These are phyloP conservation scores for Scheffersomyces parashehatae DNA, from an alignment of 1,139 yeast species.

Conservation along the genomic window DNA sequence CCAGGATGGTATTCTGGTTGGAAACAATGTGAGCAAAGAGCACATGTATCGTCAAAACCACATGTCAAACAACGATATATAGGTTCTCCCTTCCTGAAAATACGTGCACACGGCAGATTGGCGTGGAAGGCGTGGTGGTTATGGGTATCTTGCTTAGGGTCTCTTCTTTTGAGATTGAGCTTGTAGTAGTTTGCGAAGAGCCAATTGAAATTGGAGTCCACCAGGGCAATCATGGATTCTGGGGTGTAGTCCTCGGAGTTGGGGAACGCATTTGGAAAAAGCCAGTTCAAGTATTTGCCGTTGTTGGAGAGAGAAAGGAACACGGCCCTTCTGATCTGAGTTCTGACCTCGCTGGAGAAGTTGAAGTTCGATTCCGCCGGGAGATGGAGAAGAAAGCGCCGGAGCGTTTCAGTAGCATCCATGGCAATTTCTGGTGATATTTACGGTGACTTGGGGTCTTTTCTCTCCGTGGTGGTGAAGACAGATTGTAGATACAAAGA, in stretches of 20 bases:
- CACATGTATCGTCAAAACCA: slow-evolving; percentile 84
- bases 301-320: slow-evolving; percentile 51
- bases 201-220: slow-evolving; percentile 42
- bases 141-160: slow-evolving; percentile 24
- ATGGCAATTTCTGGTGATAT: too few species aligned
- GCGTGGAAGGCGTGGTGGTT: slow-evolving; percentile 54
- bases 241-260: slow-evolving; percentile 6
- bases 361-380: slow-evolving; percentile 37
- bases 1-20: slow-evolving; percentile 69
- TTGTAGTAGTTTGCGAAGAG: slow-evolving; percentile 33
- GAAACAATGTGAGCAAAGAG: slow-evolving; percentile 78
- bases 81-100: slow-evolving; percentile 82
- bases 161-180: slow-evolving; percentile 18
- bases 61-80: slow-evolving; percentile 83
- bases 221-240: slow-evolving; percentile 14
- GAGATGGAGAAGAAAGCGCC: slow-evolving; percentile 32
- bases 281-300: slow-evolving; percentile 49
- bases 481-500: too few species aligned
- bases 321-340: slow-evolving; percentile 49
- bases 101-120: slow-evolving; percentile 74
- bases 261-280: slow-evolving; percentile 46
- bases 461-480: too few species aligned
- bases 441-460: too few species aligned
- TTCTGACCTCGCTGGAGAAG: slow-evolving; percentile 34
- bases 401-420: slow-evolving; percentile 7